Percentiles rank a stretch among this genome's conserved stretches.
These are phyloP conservation scores for Colletotrichum musae DNA, from an alignment of 2,329 filamentous ascomycete genomes.

Conservation along the genomic window DNA sequence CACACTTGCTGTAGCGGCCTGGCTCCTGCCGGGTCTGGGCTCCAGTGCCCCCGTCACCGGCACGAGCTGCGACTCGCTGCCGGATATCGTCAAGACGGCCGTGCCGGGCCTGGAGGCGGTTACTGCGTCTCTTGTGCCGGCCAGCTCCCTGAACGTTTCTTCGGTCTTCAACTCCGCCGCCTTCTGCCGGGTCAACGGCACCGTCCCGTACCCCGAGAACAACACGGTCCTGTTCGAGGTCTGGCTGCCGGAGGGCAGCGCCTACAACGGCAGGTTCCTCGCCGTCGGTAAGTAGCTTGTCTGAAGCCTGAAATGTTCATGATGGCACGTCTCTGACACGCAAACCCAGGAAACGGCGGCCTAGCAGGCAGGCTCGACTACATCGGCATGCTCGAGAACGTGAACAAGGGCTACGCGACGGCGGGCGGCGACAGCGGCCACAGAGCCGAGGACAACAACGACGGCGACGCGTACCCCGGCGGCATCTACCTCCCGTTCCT, in stretches of 20 bases:
- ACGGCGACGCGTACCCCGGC: constrained; percentile 18
- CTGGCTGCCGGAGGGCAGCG: constrained; percentile 1
- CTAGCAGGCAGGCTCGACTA: constrained; percentile 27
- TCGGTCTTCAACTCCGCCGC: constrained; percentile 9
- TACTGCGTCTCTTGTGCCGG: not conserved
- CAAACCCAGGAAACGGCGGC: constrained; percentile 23
- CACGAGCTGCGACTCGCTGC: not conserved
- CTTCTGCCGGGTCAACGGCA: constrained; percentile 22
- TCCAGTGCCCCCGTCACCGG: not conserved
- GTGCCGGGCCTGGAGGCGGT: not conserved
- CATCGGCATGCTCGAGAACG: constrained; percentile 21
- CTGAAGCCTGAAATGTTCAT: not conserved
- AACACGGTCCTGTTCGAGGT: constrained; percentile 27
- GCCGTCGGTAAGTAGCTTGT: constrained; percentile 16
- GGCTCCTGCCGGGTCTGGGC: not conserved
- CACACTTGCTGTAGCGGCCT: not conserved
- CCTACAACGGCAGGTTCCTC: constrained; percentile 16
- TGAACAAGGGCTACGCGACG: constrained; percentile 23
- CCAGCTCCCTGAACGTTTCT: constrained; percentile 6
- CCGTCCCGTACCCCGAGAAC: constrained; percentile 8
- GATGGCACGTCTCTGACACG: not conserved
- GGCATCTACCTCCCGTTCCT: constrained; percentile 16
- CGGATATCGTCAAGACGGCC: not conserved
- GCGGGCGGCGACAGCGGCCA: constrained; percentile 31
- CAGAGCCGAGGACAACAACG: constrained; percentile 17